A percentile compares a stretch with the other conserved stretches of the same genome.
phyloP scores from a whole-genome alignment of 257 asterid species.

The Coffea eugenioides region DNA sequence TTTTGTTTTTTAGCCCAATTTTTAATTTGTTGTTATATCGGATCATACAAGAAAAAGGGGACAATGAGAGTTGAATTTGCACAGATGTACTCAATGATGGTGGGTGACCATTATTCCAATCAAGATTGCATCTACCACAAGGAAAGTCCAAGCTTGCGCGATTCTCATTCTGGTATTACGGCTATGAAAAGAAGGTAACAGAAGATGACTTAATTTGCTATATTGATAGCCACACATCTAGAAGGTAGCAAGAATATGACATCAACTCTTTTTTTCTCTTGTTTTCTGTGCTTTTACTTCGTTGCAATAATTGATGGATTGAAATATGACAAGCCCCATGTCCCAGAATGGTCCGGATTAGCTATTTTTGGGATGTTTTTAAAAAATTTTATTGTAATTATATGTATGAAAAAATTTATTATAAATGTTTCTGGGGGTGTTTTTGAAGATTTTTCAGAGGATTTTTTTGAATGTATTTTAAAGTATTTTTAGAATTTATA shows the following conservation, averaged over 20 bases:
- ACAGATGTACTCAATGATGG: neutral
- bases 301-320: slow-evolving; percentile 5
- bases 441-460: too few relatives aligned
- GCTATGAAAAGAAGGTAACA: neutral
- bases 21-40: neutral
- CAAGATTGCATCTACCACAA: neutral
- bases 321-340: neutral
- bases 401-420: too few relatives aligned
- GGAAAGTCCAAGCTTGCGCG: neutral
- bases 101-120: neutral
- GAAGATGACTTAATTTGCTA: neutral
- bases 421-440: too few relatives aligned
- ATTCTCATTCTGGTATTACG: neutral
- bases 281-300: slow-evolving; percentile 2
- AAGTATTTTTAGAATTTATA: too few relatives aligned
- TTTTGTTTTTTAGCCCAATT: too few relatives aligned
- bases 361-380: too few relatives aligned
- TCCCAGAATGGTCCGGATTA: neutral
- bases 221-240: slow-evolving; percentile 1
- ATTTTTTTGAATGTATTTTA: too few relatives aligned
- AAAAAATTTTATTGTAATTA: too few relatives aligned
- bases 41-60: neutral
- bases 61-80: neutral
- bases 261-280: slow-evolving; percentile 1
- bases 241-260: slow-evolving; percentile 5